Base-by-base conservation (phyloP, 169 alveolate species). In the Eimeria necatrix region DNA sequence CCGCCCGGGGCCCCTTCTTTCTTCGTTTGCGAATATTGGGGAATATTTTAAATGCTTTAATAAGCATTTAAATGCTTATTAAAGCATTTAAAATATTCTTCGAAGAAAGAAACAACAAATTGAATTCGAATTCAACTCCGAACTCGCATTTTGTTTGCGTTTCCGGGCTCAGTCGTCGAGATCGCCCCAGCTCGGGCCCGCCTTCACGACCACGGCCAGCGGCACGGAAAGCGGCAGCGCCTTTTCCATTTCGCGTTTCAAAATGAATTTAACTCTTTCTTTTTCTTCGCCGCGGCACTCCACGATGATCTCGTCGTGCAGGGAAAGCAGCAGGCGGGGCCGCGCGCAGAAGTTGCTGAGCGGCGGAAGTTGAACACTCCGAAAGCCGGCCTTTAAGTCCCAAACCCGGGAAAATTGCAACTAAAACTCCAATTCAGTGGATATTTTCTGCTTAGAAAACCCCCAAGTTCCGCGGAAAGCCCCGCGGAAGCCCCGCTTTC, bases 271-370 rank as follows among this genome's bases (percentile, higher is more conserved):
- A 3, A 93, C 53, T 26, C 20, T 32, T 3, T 49, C 84, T 59
- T 59, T 48, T 18, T 93, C 92, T 12, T 26, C 78, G 5, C 7
- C 7, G 24, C 41, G 24, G 56, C 95, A 93, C 26, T 87, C 85
- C 20, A 93, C 81, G 20, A 93, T 61, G n/a, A 93, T 52, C 68
- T 93, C 95, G 71, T 93, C 95, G 90, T 93, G 95, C 0, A 93
- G 71, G n/a, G 95, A 93, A 10, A 93, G 80, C 52, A 93, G 88
- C 41, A 93, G 20, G 4, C 93, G 93, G 16, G 95, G 95, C 1
- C 80, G 92, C 14, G 24, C 51, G 68, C 61, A 32, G 41, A 32
- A 32, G 48, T 8, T 24, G 20, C 16, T 32, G 20, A 74, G 20
- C 22, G 41, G 6, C 20, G 41, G 2, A 32, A 0, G 41, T 32